Percentiles rank a stretch among this genome's conserved stretches.
Conservation (phyloP, 495 filamentous ascomycete genomes). For the Aspergillus carlsbadensis region DNA sequence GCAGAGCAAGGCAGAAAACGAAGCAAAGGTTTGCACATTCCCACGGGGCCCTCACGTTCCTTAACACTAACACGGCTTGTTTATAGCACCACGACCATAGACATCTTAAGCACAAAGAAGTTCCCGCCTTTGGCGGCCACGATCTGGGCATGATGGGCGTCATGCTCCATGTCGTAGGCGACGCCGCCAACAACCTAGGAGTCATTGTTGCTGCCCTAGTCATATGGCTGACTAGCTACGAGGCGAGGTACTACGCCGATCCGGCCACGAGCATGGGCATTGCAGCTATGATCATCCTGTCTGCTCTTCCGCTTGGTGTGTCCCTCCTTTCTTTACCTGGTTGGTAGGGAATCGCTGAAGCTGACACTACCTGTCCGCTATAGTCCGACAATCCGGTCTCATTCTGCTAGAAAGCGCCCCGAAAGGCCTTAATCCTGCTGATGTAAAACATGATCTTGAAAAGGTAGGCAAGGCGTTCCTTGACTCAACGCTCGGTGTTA, state of each 20-base stretch:
- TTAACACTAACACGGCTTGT: background rate
- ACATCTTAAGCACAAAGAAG: conserved; percentile 41
- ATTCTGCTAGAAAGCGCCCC: conserved; percentile 87
- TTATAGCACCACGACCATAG: conserved; percentile 56
- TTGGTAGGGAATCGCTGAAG: background rate
- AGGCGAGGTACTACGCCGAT: conserved; percentile 44
- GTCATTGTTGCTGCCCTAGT: conserved; percentile 43
- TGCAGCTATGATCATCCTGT: conserved; percentile 41
- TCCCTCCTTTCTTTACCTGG: background rate
- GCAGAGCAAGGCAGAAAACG: background rate
- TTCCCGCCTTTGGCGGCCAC: conserved; percentile 1
- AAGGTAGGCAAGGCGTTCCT: conserved; percentile 24
- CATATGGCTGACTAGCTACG: conserved; percentile 40
- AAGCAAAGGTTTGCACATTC: background rate
- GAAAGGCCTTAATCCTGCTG: conserved; percentile 66
- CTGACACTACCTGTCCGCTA: background rate
- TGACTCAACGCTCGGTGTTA: background rate
- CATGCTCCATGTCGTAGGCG: conserved; percentile 46
- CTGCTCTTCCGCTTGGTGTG: conserved; percentile 40
- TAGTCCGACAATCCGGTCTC: conserved; percentile 36
- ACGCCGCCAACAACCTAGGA: conserved; percentile 47
- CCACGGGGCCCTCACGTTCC: background rate
- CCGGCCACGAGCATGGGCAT: conserved; percentile 46
- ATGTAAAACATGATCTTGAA: conserved; percentile 73
- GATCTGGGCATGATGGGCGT: conserved; percentile 49